phyloP scores from a whole-genome alignment of 768 basidiomycete genomes.

The Ramaria rubella region DNA sequence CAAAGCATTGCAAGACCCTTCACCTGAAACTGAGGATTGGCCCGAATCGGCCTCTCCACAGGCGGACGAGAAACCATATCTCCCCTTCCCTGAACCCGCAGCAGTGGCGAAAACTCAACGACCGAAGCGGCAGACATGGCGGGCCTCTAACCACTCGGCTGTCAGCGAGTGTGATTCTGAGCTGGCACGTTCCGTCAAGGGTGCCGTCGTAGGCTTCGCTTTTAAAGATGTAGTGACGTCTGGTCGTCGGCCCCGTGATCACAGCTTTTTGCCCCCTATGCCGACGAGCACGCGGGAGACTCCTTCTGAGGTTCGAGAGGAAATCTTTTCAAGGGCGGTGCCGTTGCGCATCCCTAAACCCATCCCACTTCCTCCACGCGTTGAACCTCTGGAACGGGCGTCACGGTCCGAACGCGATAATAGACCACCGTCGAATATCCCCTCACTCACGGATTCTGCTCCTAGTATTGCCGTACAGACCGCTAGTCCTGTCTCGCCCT shows the following conservation, averaged over 20 bases:
- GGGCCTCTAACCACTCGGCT: neutral
- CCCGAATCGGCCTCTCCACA: neutral
- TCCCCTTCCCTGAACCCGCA: neutral
- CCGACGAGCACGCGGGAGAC: neutral
- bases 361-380: neutral
- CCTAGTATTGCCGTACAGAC: neutral
- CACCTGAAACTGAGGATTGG: slow-evolving; percentile 9
- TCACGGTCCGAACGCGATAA: neutral
- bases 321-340: neutral
- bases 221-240: neutral
- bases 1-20: neutral
- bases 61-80: no score
- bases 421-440: neutral
- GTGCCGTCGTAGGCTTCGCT: slow-evolving; percentile 12
- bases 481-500: neutral
- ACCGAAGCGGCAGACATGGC: neutral
- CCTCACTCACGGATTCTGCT: neutral
- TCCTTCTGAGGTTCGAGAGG: neutral
- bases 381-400: neutral
- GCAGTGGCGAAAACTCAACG: neutral
- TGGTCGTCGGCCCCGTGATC: neutral
- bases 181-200: slow-evolving; percentile 9
- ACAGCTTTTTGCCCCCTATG: neutral
- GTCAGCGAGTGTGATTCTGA: slow-evolving; percentile 9
- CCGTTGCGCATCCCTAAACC: neutral